These are phyloP conservation scores for Chrysoporthe cubensis DNA, from an alignment of 2,329 filamentous ascomycete genomes.

Conservation along the genomic window DNA sequence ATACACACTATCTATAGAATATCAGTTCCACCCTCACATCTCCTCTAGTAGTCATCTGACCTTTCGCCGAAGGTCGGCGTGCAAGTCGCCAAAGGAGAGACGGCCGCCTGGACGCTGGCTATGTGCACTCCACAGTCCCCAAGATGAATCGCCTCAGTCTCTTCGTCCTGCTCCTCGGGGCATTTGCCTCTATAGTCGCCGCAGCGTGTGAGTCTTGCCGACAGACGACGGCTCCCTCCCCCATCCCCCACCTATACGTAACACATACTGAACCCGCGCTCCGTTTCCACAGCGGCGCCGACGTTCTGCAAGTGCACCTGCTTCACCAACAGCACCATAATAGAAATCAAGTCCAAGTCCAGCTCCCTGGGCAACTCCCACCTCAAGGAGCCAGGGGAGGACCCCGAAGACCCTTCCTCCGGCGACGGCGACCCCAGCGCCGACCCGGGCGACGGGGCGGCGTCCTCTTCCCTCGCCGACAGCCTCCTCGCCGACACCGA, in stretches of 20 bases:
- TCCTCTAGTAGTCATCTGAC: neutral
- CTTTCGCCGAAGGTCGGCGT: neutral
- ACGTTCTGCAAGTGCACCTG: conserved; percentile 74
- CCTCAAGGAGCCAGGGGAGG: conserved; percentile 26
- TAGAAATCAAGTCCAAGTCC: conserved; percentile 38
- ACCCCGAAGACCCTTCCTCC: conserved; percentile 30
- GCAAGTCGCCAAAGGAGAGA: conserved; percentile 9
- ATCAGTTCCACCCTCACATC: no score
- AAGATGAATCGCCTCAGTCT: conserved; percentile 36
- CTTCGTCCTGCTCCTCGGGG: conserved; percentile 37
- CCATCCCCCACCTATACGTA: neutral
- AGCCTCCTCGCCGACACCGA: conserved; percentile 3
- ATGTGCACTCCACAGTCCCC: neutral
- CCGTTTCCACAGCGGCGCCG: conserved; percentile 52
- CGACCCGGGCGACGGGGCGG: conserved; percentile 30
- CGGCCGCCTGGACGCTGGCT: neutral
- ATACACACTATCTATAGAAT: neutral
- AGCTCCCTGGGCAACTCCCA: conserved; percentile 53
- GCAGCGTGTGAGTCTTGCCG: conserved; percentile 47
- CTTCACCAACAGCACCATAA: conserved; percentile 71
- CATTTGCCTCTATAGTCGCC: conserved; percentile 36
- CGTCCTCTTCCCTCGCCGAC: conserved; percentile 14
- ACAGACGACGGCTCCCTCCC: neutral
- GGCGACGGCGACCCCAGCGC: conserved; percentile 27
- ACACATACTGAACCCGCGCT: neutral